Percentiles rank a stretch among this genome's conserved stretches.
phyloP scores from a whole-genome alignment of 148 eudicot species.

The Nepenthes gracilis region DNA sequence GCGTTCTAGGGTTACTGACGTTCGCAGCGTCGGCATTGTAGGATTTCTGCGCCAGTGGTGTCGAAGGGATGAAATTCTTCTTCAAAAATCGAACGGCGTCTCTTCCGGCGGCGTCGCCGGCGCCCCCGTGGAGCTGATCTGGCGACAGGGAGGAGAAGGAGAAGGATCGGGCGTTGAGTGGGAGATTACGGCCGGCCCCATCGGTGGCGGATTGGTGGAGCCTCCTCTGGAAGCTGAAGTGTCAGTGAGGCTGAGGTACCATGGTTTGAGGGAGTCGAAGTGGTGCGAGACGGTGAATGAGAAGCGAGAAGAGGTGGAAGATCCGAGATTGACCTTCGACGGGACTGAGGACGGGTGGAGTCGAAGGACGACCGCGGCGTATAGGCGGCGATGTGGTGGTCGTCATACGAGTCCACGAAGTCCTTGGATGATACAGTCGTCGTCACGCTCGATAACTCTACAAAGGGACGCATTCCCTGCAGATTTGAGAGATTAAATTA shows the following conservation, averaged over 20 bases:
- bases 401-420: constrained; percentile 55
- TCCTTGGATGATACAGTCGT: constrained; percentile 62
- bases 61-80: constrained; percentile 73
- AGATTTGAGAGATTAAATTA: neutral
- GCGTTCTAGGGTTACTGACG: constrained; percentile 57
- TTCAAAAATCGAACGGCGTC: constrained; percentile 17
- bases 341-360: neutral
- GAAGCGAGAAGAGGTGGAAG: constrained; percentile 82
- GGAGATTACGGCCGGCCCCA: constrained; percentile 47
- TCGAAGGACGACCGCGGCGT: constrained; percentile 71
- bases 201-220: constrained; percentile 20
- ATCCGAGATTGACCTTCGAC: constrained; percentile 44
- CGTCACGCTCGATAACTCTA: constrained; percentile 60
- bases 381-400: constrained; percentile 51
- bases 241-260: constrained; percentile 75
- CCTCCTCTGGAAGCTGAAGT: constrained; percentile 60
- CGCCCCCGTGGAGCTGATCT: constrained; percentile 32
- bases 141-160: constrained; percentile 71
- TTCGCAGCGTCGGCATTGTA: constrained; percentile 45
- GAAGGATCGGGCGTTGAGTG: constrained; percentile 64
- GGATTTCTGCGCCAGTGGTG: constrained; percentile 74
- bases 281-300: constrained; percentile 86
- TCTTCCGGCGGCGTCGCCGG: too few relatives aligned
- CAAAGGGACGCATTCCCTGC: constrained; percentile 87
- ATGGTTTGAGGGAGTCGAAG: constrained; percentile 86